Base-by-base conservation (phyloP, 176 grass and related monocot species). In the Bolboschoenus planiculmis region DNA sequence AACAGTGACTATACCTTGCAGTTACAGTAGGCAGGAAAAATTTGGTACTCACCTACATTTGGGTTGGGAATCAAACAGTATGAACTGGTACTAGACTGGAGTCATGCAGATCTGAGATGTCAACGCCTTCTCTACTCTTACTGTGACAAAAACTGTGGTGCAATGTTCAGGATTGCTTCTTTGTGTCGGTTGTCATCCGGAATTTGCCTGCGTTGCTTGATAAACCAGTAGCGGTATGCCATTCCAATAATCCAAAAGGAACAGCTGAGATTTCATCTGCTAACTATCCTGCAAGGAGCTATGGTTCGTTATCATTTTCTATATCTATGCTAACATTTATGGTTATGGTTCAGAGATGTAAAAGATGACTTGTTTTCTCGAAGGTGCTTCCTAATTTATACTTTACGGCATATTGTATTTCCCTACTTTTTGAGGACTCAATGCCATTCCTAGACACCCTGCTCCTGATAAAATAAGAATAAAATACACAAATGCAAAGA, bases 241-340 rank as follows among this genome's bases (percentile, higher is more conserved):
- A 97, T 82, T 97, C 95, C 11, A 81, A 94, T 73, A 94, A 90
- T 91, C 92, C 92, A 60, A 97, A 90, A 84, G 95, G 92, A 86
- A 97, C 92, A 24, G 92, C 95, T 43, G 95, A 97, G 83, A 94
- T 97, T 89, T 97, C 95, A 42, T 90, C 95, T 56, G 92, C 95
- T 86, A 97, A 94, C 62, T 97, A 97, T 94, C 90, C 90, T 35
- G 92, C 95, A 61, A 80, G 92, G 80, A 85, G 83, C 63, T 94
- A 92, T 85, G 95, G 95, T 97, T 26, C 81, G 34, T 63, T 76
- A 85, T 13, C 42, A 75, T 18, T 50, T 75, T 23, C 18, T 30
- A 75, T 26, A 75, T 48, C 24, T 30, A 75, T 75, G 71, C 68
- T 75, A 70, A 70, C 35, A 27, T 27, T 48, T 48, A n/a, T 75